Percentiles rank a stretch among this genome's conserved stretches.
Evolutionary conservation across 495 filamentous ascomycete species (phyloP).

Genomic region (Neurospora pannonica): DNA sequence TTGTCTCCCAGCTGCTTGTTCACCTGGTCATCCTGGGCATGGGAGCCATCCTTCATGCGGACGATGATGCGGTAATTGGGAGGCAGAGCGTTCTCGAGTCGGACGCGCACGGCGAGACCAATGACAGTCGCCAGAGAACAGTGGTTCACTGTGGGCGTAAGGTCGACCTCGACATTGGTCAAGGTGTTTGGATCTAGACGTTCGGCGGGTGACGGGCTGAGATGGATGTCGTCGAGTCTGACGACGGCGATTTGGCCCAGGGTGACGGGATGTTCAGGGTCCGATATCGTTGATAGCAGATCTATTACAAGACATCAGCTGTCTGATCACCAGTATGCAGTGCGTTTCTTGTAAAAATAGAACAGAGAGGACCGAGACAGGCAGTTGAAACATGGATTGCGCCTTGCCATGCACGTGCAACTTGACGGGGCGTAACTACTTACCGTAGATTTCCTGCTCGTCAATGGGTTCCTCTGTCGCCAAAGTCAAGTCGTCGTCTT

Average conservation of each 20-base stretch:
- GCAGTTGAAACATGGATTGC: background rate
- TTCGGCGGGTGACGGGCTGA: slow-evolving; percentile 53
- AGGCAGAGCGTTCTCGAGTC: slow-evolving; percentile 82
- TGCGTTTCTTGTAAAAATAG: slow-evolving; percentile 9
- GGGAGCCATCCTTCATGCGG: slow-evolving; percentile 90
- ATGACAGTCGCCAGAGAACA: slow-evolving; percentile 95
- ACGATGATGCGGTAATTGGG: slow-evolving; percentile 91
- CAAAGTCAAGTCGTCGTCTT: slow-evolving; percentile 50
- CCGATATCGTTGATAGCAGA: slow-evolving; percentile 84
- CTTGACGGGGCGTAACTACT: slow-evolving; percentile 10
- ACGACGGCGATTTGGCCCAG: slow-evolving; percentile 89
- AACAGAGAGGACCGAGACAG: background rate
- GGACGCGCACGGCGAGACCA: slow-evolving; percentile 82
- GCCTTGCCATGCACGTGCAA: background rate
- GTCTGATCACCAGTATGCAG: slow-evolving; percentile 14
- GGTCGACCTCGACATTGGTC: slow-evolving; percentile 51
- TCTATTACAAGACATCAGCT: slow-evolving; percentile 50
- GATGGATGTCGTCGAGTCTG: slow-evolving; percentile 80
- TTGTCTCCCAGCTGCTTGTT: slow-evolving; percentile 96
- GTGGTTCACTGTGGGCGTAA: slow-evolving; percentile 96
- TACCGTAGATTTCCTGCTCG: slow-evolving; percentile 93
- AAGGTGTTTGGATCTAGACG: slow-evolving; percentile 35
- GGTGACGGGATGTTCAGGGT: slow-evolving; percentile 92
- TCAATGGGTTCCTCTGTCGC: slow-evolving; percentile 72
- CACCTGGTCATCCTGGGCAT: slow-evolving; percentile 86